A percentile compares a stretch with the other conserved stretches of the same genome.
phyloP scores from a whole-genome alignment of 495 filamentous ascomycete species.

The Tuber aestivum region DNA sequence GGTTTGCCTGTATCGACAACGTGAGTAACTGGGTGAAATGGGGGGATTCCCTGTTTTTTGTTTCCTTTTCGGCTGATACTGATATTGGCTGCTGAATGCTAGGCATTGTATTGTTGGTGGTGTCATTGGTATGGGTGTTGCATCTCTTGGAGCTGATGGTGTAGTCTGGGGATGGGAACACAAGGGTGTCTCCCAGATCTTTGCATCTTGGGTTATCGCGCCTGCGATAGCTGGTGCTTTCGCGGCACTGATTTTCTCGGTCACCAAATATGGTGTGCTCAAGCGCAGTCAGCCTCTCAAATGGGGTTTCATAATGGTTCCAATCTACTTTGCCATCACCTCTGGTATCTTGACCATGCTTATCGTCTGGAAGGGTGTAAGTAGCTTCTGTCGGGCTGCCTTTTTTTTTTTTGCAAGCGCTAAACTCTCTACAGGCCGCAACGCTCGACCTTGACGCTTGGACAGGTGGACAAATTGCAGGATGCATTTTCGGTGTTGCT shows the following conservation, averaged over 20 bases:
- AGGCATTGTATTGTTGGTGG: slow-evolving; percentile 58
- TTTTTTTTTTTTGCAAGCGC: background rate
- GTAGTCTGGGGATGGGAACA: slow-evolving; percentile 54
- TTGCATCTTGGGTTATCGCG: slow-evolving; percentile 59
- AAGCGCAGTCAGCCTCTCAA: slow-evolving; percentile 55
- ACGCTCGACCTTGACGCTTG: slow-evolving; percentile 48
- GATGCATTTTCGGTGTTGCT: slow-evolving; percentile 56
- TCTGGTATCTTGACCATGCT: slow-evolving; percentile 59
- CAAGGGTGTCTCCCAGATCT: slow-evolving; percentile 54
- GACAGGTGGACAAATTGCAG: slow-evolving; percentile 51
- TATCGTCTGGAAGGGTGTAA: slow-evolving; percentile 54
- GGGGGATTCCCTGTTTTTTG: background rate
- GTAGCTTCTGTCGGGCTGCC: background rate
- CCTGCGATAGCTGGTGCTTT: slow-evolving; percentile 56
- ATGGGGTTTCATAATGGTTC: slow-evolving; percentile 54
- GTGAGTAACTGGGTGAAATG: slow-evolving; percentile 20
- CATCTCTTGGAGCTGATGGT: slow-evolving; percentile 50
- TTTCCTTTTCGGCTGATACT: background rate
- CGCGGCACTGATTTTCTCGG: slow-evolving; percentile 57
- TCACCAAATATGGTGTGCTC: slow-evolving; percentile 60
- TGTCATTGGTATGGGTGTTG: slow-evolving; percentile 60
- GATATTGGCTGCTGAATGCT: background rate
- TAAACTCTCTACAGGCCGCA: slow-evolving; percentile 36
- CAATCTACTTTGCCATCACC: slow-evolving; percentile 58
- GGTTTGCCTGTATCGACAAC: slow-evolving; percentile 61